phyloP scores from a whole-genome alignment of 345 rosid species.

The Brassica rapa region DNA sequence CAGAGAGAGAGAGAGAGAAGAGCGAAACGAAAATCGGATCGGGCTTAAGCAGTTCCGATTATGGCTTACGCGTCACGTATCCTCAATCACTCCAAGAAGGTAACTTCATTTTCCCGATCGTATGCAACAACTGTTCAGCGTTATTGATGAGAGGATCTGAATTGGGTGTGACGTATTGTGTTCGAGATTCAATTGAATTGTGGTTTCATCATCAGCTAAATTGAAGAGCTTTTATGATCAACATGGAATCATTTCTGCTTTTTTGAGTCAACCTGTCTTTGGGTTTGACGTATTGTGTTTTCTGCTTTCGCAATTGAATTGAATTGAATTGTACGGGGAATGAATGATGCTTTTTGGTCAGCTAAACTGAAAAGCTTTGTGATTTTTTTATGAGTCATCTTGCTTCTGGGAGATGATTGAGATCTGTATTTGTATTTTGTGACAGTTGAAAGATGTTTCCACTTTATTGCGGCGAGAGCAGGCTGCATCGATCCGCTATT shows the following conservation, averaged over 20 bases:
- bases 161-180: too few species aligned
- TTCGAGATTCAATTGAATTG: too few species aligned
- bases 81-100: conserved; percentile 70
- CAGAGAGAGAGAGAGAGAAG: neutral
- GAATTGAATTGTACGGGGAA: too few species aligned
- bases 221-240: conserved; percentile 8
- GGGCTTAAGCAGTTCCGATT: conserved; percentile 32
- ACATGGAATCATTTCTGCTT: conserved; percentile 1
- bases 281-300: too few species aligned
- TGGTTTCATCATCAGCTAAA: neutral
- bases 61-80: conserved; percentile 65
- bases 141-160: too few species aligned
- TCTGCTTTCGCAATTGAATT: too few species aligned
- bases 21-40: conserved; percentile 21
- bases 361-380: neutral
- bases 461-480: conserved; percentile 52
- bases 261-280: neutral
- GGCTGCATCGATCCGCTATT: conserved; percentile 54
- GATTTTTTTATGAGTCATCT: neutral
- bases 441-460: conserved; percentile 63
- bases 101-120: conserved; percentile 6
- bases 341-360: too few species aligned
- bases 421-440: conserved; percentile 19
- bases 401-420: conserved; percentile 16
- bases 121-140: conserved; percentile 10